These are phyloP conservation scores for Ceratobasidium sp. DNA, from an alignment of 1,284 basidiomycete species.

Conservation along the genomic window DNA sequence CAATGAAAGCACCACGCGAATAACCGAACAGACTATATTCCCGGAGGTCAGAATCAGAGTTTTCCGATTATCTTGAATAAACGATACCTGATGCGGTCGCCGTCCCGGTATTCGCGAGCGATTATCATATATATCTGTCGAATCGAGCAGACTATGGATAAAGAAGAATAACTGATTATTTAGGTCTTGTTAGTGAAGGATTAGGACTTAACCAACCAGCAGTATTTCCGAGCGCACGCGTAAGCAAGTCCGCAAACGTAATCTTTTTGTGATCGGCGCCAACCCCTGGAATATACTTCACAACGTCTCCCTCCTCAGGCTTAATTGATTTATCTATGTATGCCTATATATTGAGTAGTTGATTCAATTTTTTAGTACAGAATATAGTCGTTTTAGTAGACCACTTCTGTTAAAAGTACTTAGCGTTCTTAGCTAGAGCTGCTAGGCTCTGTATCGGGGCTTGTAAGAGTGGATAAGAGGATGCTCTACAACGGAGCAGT, in stretches of 20 bases:
- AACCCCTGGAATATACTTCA: neutral
- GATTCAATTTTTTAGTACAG: no score
- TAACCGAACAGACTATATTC: conserved; percentile 27
- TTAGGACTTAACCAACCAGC: neutral
- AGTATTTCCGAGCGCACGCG: conserved; percentile 1
- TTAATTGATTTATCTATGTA: neutral
- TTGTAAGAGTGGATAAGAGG: no score
- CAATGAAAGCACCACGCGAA: conserved; percentile 43
- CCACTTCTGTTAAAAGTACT: no score
- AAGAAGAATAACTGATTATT: neutral
- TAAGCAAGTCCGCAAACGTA: neutral
- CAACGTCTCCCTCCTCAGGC: neutral
- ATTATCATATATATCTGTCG: conserved; percentile 12
- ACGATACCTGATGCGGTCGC: neutral
- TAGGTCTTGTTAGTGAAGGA: neutral
- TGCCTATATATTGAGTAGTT: neutral
- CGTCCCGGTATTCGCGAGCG: neutral
- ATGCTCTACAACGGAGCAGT: no score
- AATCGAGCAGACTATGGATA: neutral
- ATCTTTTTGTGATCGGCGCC: neutral
- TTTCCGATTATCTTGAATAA: neutral
- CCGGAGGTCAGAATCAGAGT: neutral
- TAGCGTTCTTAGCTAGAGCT: no score
- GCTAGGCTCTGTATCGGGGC: no score
- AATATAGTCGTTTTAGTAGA: no score